These are phyloP conservation scores for Exserohilum turcica DNA, from an alignment of 2,329 filamentous ascomycete genomes.

Conservation along the genomic window DNA sequence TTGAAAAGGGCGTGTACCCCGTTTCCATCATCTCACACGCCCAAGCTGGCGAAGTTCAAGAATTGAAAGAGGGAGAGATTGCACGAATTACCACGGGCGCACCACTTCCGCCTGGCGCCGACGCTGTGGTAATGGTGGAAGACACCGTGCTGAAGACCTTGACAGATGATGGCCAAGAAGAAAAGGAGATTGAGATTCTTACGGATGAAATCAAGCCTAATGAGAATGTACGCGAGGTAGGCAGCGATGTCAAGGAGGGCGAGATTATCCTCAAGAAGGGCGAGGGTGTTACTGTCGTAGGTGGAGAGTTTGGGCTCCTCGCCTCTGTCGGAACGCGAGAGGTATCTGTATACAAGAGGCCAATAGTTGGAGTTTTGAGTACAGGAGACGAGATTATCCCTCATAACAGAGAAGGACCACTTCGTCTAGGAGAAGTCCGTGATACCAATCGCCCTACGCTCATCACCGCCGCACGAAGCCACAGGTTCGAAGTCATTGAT, in stretches of 20 bases:
- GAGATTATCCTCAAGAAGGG: slow-evolving; percentile 75
- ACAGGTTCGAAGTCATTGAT: slow-evolving; percentile 80
- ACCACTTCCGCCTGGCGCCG: slow-evolving; percentile 84
- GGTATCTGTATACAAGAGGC: slow-evolving; percentile 75
- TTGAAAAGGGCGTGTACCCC: slow-evolving; percentile 78
- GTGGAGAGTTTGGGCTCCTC: slow-evolving; percentile 88
- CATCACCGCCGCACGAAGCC: slow-evolving; percentile 73
- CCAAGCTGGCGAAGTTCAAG: slow-evolving; percentile 68
- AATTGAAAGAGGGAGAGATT: slow-evolving; percentile 74
- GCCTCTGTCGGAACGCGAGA: slow-evolving; percentile 78
- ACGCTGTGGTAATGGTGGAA: slow-evolving; percentile 95
- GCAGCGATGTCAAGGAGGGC: slow-evolving; percentile 78
- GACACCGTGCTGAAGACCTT: slow-evolving; percentile 78
- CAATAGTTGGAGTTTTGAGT: slow-evolving; percentile 83
- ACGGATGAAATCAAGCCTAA: slow-evolving; percentile 74
- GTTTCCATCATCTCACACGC: slow-evolving; percentile 88
- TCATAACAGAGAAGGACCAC: slow-evolving; percentile 65
- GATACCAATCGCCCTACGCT: slow-evolving; percentile 93
- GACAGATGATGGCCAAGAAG: slow-evolving; percentile 81
- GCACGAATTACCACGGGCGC: slow-evolving; percentile 94
- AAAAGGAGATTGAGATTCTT: slow-evolving; percentile 85
- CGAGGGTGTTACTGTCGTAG: slow-evolving; percentile 81
- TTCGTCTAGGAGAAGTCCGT: slow-evolving; percentile 82
- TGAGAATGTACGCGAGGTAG: slow-evolving; percentile 90
- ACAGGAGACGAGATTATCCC: slow-evolving; percentile 94